phyloP scores from a whole-genome alignment of 768 basidiomycete species.

The Rhodotorula graminis region DNA sequence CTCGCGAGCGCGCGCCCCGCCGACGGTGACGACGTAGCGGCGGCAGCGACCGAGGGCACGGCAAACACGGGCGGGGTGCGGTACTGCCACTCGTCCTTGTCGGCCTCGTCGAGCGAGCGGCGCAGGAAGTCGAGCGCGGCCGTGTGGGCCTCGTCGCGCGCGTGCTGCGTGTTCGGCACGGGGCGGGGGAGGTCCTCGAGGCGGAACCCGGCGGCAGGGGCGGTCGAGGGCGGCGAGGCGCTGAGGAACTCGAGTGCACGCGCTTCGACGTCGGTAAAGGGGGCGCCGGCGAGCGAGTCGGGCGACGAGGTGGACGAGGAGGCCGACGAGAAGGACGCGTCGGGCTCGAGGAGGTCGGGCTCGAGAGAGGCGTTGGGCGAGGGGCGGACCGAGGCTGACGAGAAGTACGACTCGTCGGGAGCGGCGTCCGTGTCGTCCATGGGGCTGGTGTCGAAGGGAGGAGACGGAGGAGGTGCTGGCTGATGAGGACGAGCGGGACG shows the following conservation, averaged over 20 bases:
- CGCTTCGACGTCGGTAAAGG: neutral
- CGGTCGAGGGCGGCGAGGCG: neutral
- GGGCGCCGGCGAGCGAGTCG: conserved; percentile 13
- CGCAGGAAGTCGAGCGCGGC: neutral
- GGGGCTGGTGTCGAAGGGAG: too few relatives aligned
- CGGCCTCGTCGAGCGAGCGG: conserved; percentile 3
- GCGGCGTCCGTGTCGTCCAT: neutral
- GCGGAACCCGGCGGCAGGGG: neutral
- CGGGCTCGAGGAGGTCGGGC: neutral
- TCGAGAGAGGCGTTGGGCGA: neutral
- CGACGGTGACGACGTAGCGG: neutral
- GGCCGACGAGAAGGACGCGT: neutral
- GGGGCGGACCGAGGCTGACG: neutral
- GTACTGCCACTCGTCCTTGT: conserved; percentile 10
- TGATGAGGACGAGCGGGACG: neutral
- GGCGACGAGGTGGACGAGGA: neutral
- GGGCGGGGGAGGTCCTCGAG: neutral
- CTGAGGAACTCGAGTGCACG: conserved; percentile 11
- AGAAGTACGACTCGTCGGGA: neutral
- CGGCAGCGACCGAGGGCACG: neutral
- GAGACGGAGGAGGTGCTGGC: neutral
- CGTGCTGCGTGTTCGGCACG: neutral
- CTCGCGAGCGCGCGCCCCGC: neutral
- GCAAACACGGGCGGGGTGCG: conserved; percentile 10
- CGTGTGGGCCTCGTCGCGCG: neutral